A percentile compares a stretch with the other conserved stretches of the same genome.
phyloP scores from a whole-genome alignment of 441 rosid genomes.

The Bocquillonia castaneifolia region DNA sequence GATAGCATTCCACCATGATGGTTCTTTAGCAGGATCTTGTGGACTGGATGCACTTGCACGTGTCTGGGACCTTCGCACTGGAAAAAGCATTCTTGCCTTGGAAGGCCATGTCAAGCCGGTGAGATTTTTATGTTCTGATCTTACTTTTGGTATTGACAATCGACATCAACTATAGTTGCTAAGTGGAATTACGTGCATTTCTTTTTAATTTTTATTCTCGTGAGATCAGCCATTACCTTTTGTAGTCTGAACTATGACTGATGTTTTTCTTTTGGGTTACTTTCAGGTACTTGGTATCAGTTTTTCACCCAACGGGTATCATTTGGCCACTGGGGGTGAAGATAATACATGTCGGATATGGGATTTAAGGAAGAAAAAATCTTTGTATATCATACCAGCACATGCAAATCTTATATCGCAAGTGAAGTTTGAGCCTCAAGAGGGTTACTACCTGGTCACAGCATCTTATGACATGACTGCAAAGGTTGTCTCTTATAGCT shows the following conservation, averaged over 20 bases:
- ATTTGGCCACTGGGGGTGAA: constrained; percentile 88
- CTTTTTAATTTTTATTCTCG: too few relatives aligned
- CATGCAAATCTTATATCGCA: constrained; percentile 85
- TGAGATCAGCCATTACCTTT: too few relatives aligned
- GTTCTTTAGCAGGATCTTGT: constrained; percentile 84
- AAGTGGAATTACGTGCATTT: constrained; percentile 11
- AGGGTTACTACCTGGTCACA: constrained; percentile 82
- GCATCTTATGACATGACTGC: constrained; percentile 90
- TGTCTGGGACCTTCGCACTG: constrained; percentile 97
- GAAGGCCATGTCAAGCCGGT: constrained; percentile 96
- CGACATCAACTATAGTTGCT: constrained; percentile 3
- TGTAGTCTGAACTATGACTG: background rate
- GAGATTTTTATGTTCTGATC: constrained; percentile 18
- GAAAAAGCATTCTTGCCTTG: constrained; percentile 76
- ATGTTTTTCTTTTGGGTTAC: background rate
- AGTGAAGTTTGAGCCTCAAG: constrained; percentile 93
- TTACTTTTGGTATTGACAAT: background rate
- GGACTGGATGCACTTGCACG: constrained; percentile 85
- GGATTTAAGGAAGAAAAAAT: constrained; percentile 87
- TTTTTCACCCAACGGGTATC: constrained; percentile 94
- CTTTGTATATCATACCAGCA: constrained; percentile 75
- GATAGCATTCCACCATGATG: constrained; percentile 85
- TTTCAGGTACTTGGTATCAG: constrained; percentile 70
- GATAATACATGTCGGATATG: constrained; percentile 90
- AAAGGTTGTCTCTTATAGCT: constrained; percentile 46